Base-by-base conservation (phyloP, 495 filamentous ascomycete species). In the Neurospora terricola region DNA sequence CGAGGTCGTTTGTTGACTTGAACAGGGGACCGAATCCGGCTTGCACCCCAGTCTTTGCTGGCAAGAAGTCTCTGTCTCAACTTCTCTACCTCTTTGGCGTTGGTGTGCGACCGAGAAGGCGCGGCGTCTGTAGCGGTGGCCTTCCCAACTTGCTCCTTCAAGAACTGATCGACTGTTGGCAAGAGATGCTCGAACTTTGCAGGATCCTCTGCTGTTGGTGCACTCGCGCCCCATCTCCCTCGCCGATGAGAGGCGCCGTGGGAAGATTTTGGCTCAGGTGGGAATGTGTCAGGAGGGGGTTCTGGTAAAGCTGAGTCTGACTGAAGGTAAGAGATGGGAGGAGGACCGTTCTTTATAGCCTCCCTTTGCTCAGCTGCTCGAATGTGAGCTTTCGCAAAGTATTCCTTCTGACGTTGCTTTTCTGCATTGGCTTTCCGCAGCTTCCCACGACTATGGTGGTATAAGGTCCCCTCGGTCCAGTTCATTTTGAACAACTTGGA, bases 401-500 rank as follows among this genome's bases (percentile, higher is more conserved):
- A 81, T 16, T 84, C 77, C 71, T 81, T 83, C 45, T 84, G 83
- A 8, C 79, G 79, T 34, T 77, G 76, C 30, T 79, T 75, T 36
- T 71, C 69, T 1, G 72, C 70, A 59, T 83, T 76, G 2, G 78
- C 76, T 59, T 82, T 83, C 23, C 79, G 78, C 71, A 81, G 72
- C 23, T 73, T 75, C 11, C 78, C 76, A 27, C 78, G 81, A 16
- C 76, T 78, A 73, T 79, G 74, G 71, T 81, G 82, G 30, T 83
- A 76, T n/a, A 84, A 77, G 11, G 76, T 82, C 40, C 81, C 81
- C 73, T 83, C 84, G 23, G 82, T 84, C 83, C 83, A 85, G 73
- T 85, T 85, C 84, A 85, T 85, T 38, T 18, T 73, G 70, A 37
- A n/a, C 59, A 30, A 9, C 68, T 16, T 16, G 36, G 39, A 38